A percentile compares a stretch with the other conserved stretches of the same genome.
Evolutionary conservation across 768 basidiomycete genomes (phyloP).

Genomic region (Erythrobasidium yunnanense): DNA sequence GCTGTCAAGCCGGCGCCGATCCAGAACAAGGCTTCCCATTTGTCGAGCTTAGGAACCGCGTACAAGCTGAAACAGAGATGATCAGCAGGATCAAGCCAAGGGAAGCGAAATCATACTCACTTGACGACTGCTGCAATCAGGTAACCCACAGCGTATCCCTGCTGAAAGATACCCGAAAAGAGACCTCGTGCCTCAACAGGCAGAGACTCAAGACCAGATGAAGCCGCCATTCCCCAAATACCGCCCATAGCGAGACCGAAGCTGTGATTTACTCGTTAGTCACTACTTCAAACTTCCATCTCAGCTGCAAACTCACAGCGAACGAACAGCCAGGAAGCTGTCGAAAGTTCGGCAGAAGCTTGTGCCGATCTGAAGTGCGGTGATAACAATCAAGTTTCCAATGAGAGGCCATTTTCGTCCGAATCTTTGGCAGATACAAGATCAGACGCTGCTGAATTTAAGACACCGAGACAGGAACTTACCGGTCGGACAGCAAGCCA

Average conservation of each 20-base stretch:
- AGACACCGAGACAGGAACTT: too few species aligned
- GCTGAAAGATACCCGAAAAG: slow-evolving; percentile 70
- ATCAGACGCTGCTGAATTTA: too few species aligned
- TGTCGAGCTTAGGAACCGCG: slow-evolving; percentile 44
- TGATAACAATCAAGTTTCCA: slow-evolving; percentile 48
- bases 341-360: slow-evolving; percentile 67
- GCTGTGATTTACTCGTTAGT: background rate
- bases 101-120: background rate
- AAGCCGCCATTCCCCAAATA: slow-evolving; percentile 21
- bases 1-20: slow-evolving; percentile 47
- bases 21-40: slow-evolving; percentile 77
- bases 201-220: slow-evolving; percentile 28
- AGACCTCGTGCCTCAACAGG: slow-evolving; percentile 59
- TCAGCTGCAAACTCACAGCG: too few species aligned
- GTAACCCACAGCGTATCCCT: slow-evolving; percentile 49
- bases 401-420: slow-evolving; percentile 92
- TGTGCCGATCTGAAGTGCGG: slow-evolving; percentile 52
- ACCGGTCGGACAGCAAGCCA: slow-evolving; percentile 72
- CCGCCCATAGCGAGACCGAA: slow-evolving; percentile 35
- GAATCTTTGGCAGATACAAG: too few species aligned
- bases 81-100: background rate
- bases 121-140: slow-evolving; percentile 76
- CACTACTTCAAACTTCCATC: too few species aligned
- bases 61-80: slow-evolving; percentile 42
- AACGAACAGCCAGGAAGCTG: slow-evolving; percentile 69